Base-by-base conservation (phyloP, 805 yeast species). In the Wickerhamomyces mucosus region DNA sequence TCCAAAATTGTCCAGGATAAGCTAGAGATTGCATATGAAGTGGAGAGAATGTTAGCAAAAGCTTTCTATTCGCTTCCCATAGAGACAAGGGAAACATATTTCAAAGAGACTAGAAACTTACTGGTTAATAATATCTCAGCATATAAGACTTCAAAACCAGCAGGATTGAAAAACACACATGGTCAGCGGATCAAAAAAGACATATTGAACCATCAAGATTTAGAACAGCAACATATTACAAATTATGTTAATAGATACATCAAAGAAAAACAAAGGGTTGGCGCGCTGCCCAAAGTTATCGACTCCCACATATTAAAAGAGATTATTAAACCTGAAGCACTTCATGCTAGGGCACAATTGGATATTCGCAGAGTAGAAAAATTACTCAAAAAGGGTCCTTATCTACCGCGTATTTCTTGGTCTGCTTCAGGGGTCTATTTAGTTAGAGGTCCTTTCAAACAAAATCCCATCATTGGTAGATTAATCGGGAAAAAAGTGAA, bases 371-470 rank as follows among this genome's bases (percentile, higher is more conserved):
- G 33, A 13, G 32, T 36, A 4, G 21, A 21, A 6, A 16, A 20
- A 15, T 34, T 31, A n/a, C 15, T 38, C 5, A 7, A 17, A 1
- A 29, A 21, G 4, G 52, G 54, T 1, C 41, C 53, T 3, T 48
- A 48, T 23, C 27, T 29, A 15, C 43, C 42, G 0, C 44, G 40
- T 8, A 21, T 40, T 1, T 28, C 45, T 1, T 9, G n/a, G 3
- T 20, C 41, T 6, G 7, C 24, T 9, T 33, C 40, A 3, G 39
- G 25, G 7, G 15, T 45, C 3, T 9, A 21, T 5, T 46, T 47
- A 13, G 20, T 48, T 2, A 30, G 53, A 23, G 41, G 37, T 1
- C 48, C 48, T 3, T 43, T 45, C 42, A 29, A 25, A 11, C 52
- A 49, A 31, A 30, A 30, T 5, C 19, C 29, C 2, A 26, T 23